Conservation (phyloP, 768 basidiomycete genomes). For the Trametes elegans region DNA sequence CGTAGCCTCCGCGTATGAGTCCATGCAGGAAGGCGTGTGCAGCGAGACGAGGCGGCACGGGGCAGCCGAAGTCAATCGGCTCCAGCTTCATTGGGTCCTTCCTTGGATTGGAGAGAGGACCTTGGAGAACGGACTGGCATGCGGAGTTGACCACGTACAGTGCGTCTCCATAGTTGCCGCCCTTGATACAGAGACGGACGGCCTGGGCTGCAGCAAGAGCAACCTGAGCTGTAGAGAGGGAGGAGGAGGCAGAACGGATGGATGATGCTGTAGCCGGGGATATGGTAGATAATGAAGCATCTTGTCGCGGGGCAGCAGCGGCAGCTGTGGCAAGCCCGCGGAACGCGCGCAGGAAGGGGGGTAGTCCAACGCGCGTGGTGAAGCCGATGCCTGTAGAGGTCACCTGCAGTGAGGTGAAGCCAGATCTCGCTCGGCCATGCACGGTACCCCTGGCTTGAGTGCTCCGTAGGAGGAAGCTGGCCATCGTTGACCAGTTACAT, state of each 20-base stretch:
- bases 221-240: slow-evolving; percentile 24
- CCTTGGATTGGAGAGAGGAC: slow-evolving; percentile 11
- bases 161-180: slow-evolving; percentile 46
- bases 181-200: slow-evolving; percentile 44
- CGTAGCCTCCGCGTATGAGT: slow-evolving; percentile 51
- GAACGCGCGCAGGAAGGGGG: not conserved
- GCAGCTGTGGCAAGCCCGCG: not conserved
- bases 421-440: not conserved
- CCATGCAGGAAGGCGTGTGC: slow-evolving; percentile 66
- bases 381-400: not conserved
- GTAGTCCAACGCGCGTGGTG: not conserved
- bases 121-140: slow-evolving; percentile 36
- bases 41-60: slow-evolving; percentile 57
- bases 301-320: not conserved
- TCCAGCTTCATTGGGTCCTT: slow-evolving; percentile 34
- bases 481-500: slow-evolving; percentile 58
- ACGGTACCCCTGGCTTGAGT: not conserved
- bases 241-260: not conserved
- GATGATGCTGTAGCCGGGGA: not conserved
- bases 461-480: slow-evolving; percentile 39
- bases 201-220: slow-evolving; percentile 47
- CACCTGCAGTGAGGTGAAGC: not conserved
- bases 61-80: slow-evolving; percentile 47
- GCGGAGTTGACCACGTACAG: slow-evolving; percentile 59
- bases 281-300: not conserved